Base-by-base conservation (phyloP, 2,329 filamentous ascomycete species). In the Diaporthe destruens region DNA sequence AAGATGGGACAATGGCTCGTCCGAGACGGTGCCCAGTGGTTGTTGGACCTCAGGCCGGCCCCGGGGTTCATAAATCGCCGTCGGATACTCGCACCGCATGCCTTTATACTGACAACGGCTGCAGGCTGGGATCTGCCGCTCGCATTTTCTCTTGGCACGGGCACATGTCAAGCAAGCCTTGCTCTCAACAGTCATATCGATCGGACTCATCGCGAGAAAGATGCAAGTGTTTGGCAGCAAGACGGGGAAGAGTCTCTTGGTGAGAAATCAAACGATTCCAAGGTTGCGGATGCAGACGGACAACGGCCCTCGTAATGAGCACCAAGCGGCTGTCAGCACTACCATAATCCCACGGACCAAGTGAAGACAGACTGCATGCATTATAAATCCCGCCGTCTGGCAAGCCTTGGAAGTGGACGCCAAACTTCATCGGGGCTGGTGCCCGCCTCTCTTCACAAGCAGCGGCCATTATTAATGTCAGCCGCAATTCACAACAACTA, bases 81-180 rank as follows among this genome's bases (percentile, higher is more conserved):
- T 63, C 6, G 77, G 75, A 57, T 80, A 80, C 14, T 74, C 63
- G 69, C 79, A 80, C 11, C 20, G 20, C 25, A 71, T 47, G 12
- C 73, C 73, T 16, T 69, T 74, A 11, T 74, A 73, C 11, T 59
- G 29, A 55, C 79, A 80, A 18, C 79, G 73, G 42, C 69, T 56
- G 71, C 79, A 80, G 5, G 72, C 57, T 3, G 77, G 77, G 29
- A 63, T 72, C 54, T 76, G 71, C 49, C 69, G 76, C 8, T 71
- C 75, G 67, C 77, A 79, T 65, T 65, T 75, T 16, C 77, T 75
- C 71, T 79, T 79, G 2, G 77, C 72, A 29, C 59, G 75, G 16
- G 76, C 75, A 47, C 77, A 79, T 0, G 74, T 71, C 8, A 20
- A 18, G 47, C 77, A 79, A 5, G 77, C 76, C n/a, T 76, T 77